Conservation (phyloP, 1,284 basidiomycete species). For the Moesziomyces sp. region DNA sequence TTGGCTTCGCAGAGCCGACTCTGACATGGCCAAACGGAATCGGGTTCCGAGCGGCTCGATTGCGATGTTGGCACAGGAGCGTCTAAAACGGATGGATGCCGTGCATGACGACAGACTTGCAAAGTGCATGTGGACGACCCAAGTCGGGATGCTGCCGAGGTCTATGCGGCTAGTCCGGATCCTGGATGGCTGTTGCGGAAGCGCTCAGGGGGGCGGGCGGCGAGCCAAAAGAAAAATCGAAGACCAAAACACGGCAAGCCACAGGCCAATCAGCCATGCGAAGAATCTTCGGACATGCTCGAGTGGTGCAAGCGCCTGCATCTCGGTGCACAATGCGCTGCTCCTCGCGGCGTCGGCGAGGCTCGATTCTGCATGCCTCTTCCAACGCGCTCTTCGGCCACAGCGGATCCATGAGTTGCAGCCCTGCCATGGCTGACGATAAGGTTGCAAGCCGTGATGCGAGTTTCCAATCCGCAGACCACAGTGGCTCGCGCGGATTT, state of each 20-base stretch:
- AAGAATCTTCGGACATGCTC: not conserved
- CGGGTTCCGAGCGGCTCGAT: not conserved
- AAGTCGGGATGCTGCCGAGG: not conserved
- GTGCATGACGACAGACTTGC: not conserved
- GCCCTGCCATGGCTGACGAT: not conserved
- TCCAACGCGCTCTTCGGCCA: not conserved
- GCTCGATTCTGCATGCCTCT: not conserved
- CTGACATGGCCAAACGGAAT: not conserved
- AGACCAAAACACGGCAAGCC: not conserved
- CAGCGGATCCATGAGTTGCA: not conserved
- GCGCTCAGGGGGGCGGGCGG: not conserved
- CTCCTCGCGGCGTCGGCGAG: not conserved
- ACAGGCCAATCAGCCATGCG: not conserved
- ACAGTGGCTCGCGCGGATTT: no score
- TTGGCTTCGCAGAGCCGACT: no score
- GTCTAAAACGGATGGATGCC: no score
- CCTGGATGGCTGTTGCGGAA: not conserved
- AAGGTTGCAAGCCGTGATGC: not conserved
- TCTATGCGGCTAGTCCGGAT: no score
- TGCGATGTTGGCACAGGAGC: not conserved
- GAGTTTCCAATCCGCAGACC: no score
- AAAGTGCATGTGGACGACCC: not conserved
- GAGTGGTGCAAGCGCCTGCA: not conserved
- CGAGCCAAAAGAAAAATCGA: not conserved
- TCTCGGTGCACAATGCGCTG: not conserved